Evolutionary conservation across 495 filamentous ascomycete species (phyloP).

Genomic region (Hyphodiscus hymeniophilus): DNA sequence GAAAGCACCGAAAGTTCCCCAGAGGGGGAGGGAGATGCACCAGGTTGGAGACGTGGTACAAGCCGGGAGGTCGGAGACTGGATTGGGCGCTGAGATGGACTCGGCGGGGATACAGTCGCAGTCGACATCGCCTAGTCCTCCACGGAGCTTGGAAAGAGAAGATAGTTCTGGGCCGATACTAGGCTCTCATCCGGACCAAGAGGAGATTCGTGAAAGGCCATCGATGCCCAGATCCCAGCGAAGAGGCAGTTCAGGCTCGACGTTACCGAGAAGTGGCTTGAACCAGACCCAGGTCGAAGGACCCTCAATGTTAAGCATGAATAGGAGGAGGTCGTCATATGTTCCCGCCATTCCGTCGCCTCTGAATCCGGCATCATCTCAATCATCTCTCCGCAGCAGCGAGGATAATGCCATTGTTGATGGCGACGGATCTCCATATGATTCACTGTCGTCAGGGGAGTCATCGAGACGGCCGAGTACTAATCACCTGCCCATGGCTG

Average conservation of each 20-base stretch:
- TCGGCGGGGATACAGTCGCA: neutral
- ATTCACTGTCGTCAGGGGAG: conserved; percentile 8
- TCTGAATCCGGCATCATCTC: conserved; percentile 15
- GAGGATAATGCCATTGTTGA: neutral
- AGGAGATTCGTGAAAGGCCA: too few relatives aligned
- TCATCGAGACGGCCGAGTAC: neutral
- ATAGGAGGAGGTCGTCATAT: conserved; percentile 13
- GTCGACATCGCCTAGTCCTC: neutral
- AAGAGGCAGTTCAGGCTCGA: conserved; percentile 1
- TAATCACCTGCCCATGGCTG: neutral
- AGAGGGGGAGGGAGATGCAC: neutral
- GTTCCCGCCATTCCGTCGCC: conserved; percentile 21
- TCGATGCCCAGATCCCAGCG: neutral
- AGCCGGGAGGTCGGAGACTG: conserved; percentile 4
- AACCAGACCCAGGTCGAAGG: neutral
- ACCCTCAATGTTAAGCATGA: conserved; percentile 1
- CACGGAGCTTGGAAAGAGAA: neutral
- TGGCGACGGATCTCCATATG: neutral
- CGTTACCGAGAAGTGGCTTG: neutral
- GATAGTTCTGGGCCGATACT: too few relatives aligned
- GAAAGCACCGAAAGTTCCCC: neutral
- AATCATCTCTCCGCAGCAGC: conserved; percentile 7
- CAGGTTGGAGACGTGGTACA: neutral
- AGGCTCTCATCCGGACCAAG: too few relatives aligned
- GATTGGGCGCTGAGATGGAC: conserved; percentile 4